Conservation (phyloP, 257 asterid genomes). For the Solanum acaule region DNA sequence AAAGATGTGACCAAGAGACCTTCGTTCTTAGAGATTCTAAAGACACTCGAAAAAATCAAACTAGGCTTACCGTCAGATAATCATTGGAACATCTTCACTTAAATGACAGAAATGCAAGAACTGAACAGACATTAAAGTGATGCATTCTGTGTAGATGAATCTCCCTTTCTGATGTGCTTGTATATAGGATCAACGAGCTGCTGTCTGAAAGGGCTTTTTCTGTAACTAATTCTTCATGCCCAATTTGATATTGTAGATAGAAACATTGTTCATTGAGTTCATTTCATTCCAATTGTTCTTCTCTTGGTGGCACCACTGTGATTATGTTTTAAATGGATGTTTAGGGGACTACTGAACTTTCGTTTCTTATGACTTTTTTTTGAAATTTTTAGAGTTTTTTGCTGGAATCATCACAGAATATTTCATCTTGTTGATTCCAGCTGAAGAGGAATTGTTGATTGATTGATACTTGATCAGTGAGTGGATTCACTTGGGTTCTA, state of each 20-base stretch:
- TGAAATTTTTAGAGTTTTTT: too few relatives aligned
- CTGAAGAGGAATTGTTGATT: neutral
- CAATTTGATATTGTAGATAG: neutral
- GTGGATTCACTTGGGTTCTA: neutral
- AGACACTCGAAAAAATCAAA: conserved; percentile 47
- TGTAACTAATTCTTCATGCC: neutral
- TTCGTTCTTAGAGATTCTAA: conserved; percentile 55
- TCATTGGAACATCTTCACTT: conserved; percentile 40
- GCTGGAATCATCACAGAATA: neutral
- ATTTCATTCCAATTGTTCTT: neutral
- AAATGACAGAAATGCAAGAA: neutral
- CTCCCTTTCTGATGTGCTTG: neutral
- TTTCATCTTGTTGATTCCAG: neutral
- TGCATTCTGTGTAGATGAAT: neutral
- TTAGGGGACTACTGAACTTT: neutral
- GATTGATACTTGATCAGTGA: neutral
- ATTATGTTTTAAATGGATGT: neutral
- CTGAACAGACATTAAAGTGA: neutral
- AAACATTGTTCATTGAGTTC: neutral
- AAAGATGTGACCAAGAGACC: conserved; percentile 63
- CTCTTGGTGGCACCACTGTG: neutral
- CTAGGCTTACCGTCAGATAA: conserved; percentile 35
- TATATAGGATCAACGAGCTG: neutral
- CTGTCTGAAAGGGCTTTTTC: neutral
- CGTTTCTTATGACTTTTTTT: neutral